Conservation (phyloP, 768 basidiomycete genomes). For the Tephrocybe sp. region DNA sequence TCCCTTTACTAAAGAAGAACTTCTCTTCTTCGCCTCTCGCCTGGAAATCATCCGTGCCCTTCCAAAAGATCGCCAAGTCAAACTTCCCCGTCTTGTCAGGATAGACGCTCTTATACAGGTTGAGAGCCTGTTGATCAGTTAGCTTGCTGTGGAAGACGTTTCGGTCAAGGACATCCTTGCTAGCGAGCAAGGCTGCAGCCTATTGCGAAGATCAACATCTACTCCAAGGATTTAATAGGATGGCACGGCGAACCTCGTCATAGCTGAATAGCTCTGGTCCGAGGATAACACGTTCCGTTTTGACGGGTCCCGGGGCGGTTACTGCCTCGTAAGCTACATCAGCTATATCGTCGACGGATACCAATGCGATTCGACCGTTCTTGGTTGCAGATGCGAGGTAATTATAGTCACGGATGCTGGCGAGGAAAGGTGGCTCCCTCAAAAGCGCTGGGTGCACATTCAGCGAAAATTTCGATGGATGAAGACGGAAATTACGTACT, state of each 20-base stretch:
- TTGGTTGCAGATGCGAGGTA: conserved; percentile 24
- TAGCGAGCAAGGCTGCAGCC: too few relatives aligned
- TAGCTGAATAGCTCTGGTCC: conserved; percentile 33
- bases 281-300: conserved; percentile 27
- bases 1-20: too few relatives aligned
- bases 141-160: background rate
- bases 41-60: too few relatives aligned
- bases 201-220: too few relatives aligned
- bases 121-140: too few relatives aligned
- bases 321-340: conserved; percentile 29
- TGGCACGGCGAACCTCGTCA: conserved; percentile 23
- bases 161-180: background rate
- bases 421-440: conserved; percentile 9
- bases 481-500: conserved; percentile 20
- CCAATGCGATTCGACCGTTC: conserved; percentile 27
- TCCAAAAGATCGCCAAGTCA: too few relatives aligned
- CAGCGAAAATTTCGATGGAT: background rate
- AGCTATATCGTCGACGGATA: conserved; percentile 33
- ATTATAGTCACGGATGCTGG: conserved; percentile 22
- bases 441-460: conserved; percentile 10
- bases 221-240: too few relatives aligned
- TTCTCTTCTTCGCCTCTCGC: too few relatives aligned
- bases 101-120: too few relatives aligned
- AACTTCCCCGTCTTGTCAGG: too few relatives aligned
- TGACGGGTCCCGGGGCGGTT: conserved; percentile 19